These are phyloP conservation scores for Chrysoporthe cubensis DNA, from an alignment of 2,329 filamentous ascomycete species.

Conservation along the genomic window DNA sequence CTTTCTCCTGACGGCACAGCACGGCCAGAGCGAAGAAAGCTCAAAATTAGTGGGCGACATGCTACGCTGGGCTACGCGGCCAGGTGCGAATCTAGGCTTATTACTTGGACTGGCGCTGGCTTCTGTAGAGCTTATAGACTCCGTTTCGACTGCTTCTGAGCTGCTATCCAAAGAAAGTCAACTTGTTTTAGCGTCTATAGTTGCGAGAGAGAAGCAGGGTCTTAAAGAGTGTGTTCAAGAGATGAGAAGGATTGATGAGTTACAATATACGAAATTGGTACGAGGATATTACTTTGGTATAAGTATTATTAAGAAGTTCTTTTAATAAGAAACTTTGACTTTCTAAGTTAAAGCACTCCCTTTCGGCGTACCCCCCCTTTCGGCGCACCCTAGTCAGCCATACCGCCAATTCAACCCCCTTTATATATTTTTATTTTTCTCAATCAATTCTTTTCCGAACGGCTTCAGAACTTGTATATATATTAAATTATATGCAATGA, in stretches of 20 bases:
- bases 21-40: neutral
- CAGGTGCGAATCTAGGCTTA: neutral
- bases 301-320: too few relatives aligned
- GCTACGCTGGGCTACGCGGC: neutral
- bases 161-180: neutral
- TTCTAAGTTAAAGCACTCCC: too few relatives aligned
- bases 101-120: neutral
- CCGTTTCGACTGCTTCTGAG: neutral
- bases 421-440: too few relatives aligned
- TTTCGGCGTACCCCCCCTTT: too few relatives aligned
- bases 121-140: neutral
- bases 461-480: too few relatives aligned
- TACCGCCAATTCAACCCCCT: too few relatives aligned
- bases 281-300: neutral
- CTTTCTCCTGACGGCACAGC: neutral
- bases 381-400: too few relatives aligned
- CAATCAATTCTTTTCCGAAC: too few relatives aligned
- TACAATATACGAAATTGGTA: neutral
- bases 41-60: neutral
- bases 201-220: neutral
- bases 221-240: neutral
- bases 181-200: neutral
- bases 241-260: neutral
- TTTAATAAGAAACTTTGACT: too few relatives aligned
- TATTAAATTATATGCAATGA: too few relatives aligned